Conservation (phyloP, 2,329 filamentous ascomycete species). For the Aspergillus sp. region DNA sequence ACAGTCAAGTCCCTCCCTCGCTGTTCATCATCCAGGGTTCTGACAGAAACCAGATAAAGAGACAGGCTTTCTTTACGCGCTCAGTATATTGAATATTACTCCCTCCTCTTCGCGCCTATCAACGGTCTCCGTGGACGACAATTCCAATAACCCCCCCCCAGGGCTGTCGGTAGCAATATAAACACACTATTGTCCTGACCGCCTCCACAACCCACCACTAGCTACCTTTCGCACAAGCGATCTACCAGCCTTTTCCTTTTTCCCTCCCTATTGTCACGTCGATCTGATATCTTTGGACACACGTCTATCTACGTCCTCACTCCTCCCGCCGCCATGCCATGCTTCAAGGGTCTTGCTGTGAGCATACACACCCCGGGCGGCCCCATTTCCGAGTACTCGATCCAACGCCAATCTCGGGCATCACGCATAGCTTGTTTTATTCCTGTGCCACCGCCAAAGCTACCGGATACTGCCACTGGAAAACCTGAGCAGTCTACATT, state of each 20-base stretch:
- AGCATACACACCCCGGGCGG: conserved; percentile 81
- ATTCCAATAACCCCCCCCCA: background rate
- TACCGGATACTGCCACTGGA: conserved; percentile 62
- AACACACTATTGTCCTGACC: conserved; percentile 15
- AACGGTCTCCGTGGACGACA: background rate
- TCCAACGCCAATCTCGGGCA: conserved; percentile 87
- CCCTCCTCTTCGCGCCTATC: background rate
- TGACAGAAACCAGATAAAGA: background rate
- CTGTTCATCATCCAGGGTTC: too few relatives aligned
- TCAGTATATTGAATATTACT: background rate
- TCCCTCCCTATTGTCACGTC: background rate
- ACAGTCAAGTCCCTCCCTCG: background rate
- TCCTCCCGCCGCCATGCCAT: conserved; percentile 61
- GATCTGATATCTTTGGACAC: background rate
- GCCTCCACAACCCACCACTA: conserved; percentile 20
- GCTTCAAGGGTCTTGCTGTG: conserved; percentile 98
- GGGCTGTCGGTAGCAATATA: background rate
- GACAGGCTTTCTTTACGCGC: background rate
- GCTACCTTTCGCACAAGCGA: conserved; percentile 5
- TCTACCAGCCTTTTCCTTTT: conserved; percentile 1
- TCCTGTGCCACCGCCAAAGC: conserved; percentile 81
- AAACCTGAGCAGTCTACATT: conserved; percentile 93
- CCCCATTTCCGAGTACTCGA: conserved; percentile 85
- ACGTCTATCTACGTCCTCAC: background rate
- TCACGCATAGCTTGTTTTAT: conserved; percentile 97